Evolutionary conservation across 2,329 filamentous ascomycete genomes (phyloP).

Genomic region (Dendryphion nanum): DNA sequence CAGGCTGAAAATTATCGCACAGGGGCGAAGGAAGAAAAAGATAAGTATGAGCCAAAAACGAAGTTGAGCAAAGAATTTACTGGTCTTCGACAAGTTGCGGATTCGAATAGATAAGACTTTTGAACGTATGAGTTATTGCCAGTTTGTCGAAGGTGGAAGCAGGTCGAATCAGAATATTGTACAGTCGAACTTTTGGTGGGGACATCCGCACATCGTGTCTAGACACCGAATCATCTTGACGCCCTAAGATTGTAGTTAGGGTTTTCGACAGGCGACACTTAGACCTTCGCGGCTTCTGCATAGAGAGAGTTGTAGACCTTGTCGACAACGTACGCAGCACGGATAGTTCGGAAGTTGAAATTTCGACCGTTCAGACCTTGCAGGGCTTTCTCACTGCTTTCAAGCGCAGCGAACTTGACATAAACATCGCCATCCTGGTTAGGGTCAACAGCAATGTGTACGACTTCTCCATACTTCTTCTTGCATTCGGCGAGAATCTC

Average conservation of each 20-base stretch:
- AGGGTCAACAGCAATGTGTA: slow-evolving; percentile 92
- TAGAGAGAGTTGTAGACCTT: slow-evolving; percentile 96
- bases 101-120: background rate
- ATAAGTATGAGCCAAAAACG: too few species aligned
- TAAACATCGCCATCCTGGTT: slow-evolving; percentile 96
- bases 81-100: too few species aligned
- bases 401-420: slow-evolving; percentile 94
- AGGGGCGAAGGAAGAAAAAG: too few species aligned
- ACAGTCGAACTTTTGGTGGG: too few species aligned
- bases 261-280: background rate
- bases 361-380: slow-evolving; percentile 96
- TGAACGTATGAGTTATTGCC: background rate
- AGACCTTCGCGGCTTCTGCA: slow-evolving; percentile 20
- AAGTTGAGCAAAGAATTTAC: background rate
- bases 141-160: too few species aligned
- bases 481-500: slow-evolving; percentile 93
- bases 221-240: too few species aligned
- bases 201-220: too few species aligned
- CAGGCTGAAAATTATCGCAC: too few species aligned
- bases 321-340: slow-evolving; percentile 93
- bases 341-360: slow-evolving; percentile 91
- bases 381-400: slow-evolving; percentile 95
- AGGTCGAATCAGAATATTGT: too few species aligned
- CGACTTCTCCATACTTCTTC: slow-evolving; percentile 92
- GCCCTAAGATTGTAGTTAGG: background rate